Evolutionary conservation across 805 yeast species (phyloP).

Genomic region (Sungouiozyma intestinalis): DNA sequence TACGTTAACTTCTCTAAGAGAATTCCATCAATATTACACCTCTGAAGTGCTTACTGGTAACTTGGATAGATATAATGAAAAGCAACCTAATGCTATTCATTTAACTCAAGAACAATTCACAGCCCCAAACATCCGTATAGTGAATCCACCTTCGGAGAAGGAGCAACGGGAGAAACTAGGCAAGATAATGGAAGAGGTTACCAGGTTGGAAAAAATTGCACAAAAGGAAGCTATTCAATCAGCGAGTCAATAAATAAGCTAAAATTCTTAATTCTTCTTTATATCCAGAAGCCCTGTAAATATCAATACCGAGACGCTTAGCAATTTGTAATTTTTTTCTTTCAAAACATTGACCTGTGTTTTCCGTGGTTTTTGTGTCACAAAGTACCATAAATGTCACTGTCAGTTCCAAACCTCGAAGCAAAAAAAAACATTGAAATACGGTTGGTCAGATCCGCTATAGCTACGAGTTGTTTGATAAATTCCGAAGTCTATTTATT

Average conservation of each 20-base stretch:
- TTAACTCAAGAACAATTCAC: slow-evolving; percentile 44
- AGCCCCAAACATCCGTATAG: slow-evolving; percentile 39
- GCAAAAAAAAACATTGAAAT: too few species aligned
- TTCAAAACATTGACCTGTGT: too few species aligned
- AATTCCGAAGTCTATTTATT: background rate
- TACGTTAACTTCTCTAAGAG: slow-evolving; percentile 20
- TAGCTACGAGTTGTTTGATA: background rate
- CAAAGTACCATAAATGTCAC: too few species aligned
- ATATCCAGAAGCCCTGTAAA: slow-evolving; percentile 3
- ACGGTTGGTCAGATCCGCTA: too few species aligned
- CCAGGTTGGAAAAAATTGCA: slow-evolving; percentile 22
- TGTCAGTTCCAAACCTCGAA: too few species aligned
- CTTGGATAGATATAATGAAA: slow-evolving; percentile 39
- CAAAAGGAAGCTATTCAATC: slow-evolving; percentile 18
- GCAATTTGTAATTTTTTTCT: too few species aligned
- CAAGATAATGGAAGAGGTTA: slow-evolving; percentile 39
- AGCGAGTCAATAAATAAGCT: slow-evolving; percentile 6
- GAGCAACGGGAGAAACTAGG: slow-evolving; percentile 37
- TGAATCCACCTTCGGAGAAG: slow-evolving; percentile 33
- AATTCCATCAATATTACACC: slow-evolving; percentile 21
- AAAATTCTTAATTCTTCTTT: background rate
- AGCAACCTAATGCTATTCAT: slow-evolving; percentile 67
- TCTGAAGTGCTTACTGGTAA: slow-evolving; percentile 26
- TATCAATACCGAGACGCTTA: slow-evolving; percentile 3
- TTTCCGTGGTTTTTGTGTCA: too few species aligned